Conservation (phyloP, 805 yeast genomes). For the Aciculoconidium aculeatum region DNA sequence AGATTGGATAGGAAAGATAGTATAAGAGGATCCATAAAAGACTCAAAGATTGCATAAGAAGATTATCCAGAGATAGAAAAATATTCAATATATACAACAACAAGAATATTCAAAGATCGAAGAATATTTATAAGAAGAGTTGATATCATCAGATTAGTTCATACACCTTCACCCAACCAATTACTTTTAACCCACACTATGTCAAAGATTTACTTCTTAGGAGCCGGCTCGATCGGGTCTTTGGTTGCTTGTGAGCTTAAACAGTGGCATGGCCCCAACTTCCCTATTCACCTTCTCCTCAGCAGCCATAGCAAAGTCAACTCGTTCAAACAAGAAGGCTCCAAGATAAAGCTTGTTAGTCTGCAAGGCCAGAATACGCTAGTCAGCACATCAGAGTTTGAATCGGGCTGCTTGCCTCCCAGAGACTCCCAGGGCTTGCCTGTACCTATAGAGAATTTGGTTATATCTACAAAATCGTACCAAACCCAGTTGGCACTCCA, state of each 20-base stretch:
- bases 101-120: too few species aligned
- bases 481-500: conserved; percentile 61
- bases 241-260: conserved; percentile 43
- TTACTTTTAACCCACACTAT: too few species aligned
- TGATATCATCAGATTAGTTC: background rate
- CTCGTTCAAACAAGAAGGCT: conserved; percentile 35
- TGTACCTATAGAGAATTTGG: conserved; percentile 44
- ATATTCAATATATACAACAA: too few species aligned
- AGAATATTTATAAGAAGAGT: too few species aligned
- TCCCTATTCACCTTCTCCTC: conserved; percentile 27
- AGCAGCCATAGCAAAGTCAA: conserved; percentile 37
- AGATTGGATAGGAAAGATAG: too few species aligned
- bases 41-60: too few species aligned
- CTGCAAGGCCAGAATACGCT: conserved; percentile 15
- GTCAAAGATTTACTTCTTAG: conserved; percentile 37
- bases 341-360: conserved; percentile 26
- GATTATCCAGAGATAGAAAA: too few species aligned
- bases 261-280: conserved; percentile 29
- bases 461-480: conserved; percentile 77
- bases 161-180: background rate
- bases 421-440: conserved; percentile 5
- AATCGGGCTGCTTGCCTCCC: conserved; percentile 21
- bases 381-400: conserved; percentile 12
- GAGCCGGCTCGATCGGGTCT: conserved; percentile 51
- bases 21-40: too few species aligned